These are phyloP conservation scores for Globisporangium paddicum DNA, from an alignment of 352 stramenopile species.

Conservation along the genomic window DNA sequence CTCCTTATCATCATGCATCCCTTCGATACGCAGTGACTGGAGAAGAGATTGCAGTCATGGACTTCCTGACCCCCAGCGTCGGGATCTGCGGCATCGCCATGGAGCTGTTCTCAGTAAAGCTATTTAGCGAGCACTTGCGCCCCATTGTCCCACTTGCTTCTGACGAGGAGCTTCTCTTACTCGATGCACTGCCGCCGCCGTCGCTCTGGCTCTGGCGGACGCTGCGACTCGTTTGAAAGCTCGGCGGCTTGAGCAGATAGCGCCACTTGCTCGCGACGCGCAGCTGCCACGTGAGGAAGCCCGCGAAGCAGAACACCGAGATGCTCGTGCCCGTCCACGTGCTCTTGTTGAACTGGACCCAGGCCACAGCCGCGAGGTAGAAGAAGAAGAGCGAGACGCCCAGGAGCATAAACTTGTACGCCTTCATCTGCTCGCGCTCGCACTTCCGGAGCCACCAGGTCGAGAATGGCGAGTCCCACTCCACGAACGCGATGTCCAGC, in stretches of 20 bases:
- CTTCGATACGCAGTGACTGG: neutral
- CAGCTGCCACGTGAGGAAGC: conserved; percentile 60
- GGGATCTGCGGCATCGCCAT: neutral
- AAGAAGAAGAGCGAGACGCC: conserved; percentile 72
- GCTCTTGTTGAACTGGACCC: conserved; percentile 65
- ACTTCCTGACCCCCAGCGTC: neutral
- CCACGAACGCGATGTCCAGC: conserved; percentile 40
- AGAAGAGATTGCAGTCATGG: neutral
- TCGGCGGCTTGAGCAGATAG: conserved; percentile 55
- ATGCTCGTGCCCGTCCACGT: conserved; percentile 36
- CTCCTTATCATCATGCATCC: neutral
- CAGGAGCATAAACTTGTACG: conserved; percentile 68
- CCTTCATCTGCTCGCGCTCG: conserved; percentile 63
- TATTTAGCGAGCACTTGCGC: neutral
- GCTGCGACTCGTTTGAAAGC: neutral
- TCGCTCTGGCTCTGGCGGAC: conserved; percentile 2
- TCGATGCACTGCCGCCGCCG: neutral
- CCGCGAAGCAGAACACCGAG: conserved; percentile 37
- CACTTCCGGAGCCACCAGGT: conserved; percentile 62
- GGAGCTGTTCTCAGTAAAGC: neutral
- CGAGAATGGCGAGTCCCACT: conserved; percentile 53
- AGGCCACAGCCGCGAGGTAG: conserved; percentile 51
- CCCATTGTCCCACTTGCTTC: neutral
- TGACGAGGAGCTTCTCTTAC: neutral
- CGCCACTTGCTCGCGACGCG: conserved; percentile 70